Evolutionary conservation across 768 basidiomycete genomes (phyloP).

Genomic region (Rhizopogon vulgaris): DNA sequence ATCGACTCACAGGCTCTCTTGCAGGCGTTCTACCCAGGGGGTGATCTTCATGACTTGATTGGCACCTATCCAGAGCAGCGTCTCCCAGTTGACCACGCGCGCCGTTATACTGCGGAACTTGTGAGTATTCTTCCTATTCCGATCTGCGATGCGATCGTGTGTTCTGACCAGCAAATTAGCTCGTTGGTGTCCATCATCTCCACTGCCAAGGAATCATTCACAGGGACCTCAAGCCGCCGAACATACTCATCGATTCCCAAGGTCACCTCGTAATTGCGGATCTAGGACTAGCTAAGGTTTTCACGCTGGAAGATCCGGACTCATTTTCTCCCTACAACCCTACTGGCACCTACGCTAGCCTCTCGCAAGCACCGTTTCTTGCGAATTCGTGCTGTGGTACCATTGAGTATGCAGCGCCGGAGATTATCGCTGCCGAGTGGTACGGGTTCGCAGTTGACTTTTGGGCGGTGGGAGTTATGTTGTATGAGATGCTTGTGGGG

Average conservation of each 20-base stretch:
- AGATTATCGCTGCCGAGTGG: not conserved
- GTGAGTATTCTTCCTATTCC: not conserved
- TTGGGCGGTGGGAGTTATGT: slow-evolving; percentile 9
- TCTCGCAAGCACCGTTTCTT: slow-evolving; percentile 5
- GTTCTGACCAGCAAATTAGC: slow-evolving; percentile 3
- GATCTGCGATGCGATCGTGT: not conserved
- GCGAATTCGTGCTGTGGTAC: slow-evolving; percentile 4
- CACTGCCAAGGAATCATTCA: slow-evolving; percentile 62
- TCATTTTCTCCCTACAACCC: slow-evolving; percentile 3
- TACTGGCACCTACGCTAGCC: not conserved
- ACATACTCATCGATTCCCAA: slow-evolving; percentile 47
- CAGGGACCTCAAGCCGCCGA: slow-evolving; percentile 64
- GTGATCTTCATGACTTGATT: slow-evolving; percentile 6
- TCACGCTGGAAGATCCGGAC: slow-evolving; percentile 3
- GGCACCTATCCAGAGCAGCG: not conserved
- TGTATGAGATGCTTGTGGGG: slow-evolving; percentile 9
- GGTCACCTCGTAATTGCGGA: slow-evolving; percentile 54
- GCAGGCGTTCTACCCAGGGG: slow-evolving; percentile 4
- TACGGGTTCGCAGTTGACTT: slow-evolving; percentile 10
- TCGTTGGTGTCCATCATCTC: slow-evolving; percentile 32
- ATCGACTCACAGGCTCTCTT: not conserved
- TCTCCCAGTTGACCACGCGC: slow-evolving; percentile 3
- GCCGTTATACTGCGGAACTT: slow-evolving; percentile 7
- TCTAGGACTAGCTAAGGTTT: slow-evolving; percentile 47
- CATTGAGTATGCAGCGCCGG: slow-evolving; percentile 7